Conservation (phyloP, 192 early-diverging fungal genomes). For the Coemansia sp. region DNA sequence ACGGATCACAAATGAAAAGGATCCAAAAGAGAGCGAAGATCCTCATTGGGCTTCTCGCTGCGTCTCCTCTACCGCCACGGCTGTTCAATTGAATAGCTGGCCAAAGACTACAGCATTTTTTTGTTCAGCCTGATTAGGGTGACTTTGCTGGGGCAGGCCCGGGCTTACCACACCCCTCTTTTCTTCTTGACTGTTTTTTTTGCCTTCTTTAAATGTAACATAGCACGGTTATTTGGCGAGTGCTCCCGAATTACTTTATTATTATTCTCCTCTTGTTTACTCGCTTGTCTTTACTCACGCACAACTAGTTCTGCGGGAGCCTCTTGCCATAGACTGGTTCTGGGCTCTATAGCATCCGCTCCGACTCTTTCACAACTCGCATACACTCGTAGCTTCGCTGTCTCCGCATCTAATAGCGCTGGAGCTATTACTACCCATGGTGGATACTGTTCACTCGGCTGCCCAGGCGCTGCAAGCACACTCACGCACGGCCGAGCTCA, state of each 20-base stretch:
- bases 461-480: slow-evolving; percentile 3
- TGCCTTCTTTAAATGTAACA: not conserved
- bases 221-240: not conserved
- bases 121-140: not conserved
- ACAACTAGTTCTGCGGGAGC: not conserved
- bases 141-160: not conserved
- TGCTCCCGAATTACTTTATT: not conserved
- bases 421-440: slow-evolving; percentile 1
- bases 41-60: not conserved
- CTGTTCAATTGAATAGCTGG: not conserved
- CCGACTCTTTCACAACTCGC: not conserved
- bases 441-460: not conserved
- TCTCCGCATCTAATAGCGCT: not conserved
- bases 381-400: not conserved
- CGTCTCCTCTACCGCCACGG: not conserved
- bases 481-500: slow-evolving; percentile 10
- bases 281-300: not conserved
- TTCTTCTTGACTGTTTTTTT: slow-evolving; percentile 7
- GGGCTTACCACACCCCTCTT: slow-evolving; percentile 6
- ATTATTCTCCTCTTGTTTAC: not conserved
- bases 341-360: not conserved
- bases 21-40: not conserved
- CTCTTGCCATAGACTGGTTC: not conserved
- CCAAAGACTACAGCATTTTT: no score
- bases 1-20: not conserved